Conservation (phyloP, 2,329 filamentous ascomycete species). For the Alternaria dauci region DNA sequence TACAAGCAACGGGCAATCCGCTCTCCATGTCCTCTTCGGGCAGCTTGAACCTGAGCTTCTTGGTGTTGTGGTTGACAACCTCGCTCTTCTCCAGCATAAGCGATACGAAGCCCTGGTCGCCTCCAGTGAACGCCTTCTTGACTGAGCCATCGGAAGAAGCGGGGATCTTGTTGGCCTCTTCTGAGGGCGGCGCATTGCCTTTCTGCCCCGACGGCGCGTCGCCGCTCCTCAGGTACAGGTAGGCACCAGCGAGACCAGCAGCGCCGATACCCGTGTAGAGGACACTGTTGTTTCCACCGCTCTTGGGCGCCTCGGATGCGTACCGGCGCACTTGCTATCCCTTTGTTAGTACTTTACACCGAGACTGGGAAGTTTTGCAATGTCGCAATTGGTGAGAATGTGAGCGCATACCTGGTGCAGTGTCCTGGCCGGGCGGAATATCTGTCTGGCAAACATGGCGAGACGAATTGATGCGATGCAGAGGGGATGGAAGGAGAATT, state of each 20-base stretch:
- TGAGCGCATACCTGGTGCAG: conserved; percentile 50
- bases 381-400: conserved; percentile 21
- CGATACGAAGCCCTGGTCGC: conserved; percentile 87
- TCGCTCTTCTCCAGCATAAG: conserved; percentile 82
- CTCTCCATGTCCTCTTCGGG: conserved; percentile 85
- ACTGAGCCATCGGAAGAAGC: conserved; percentile 51
- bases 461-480: conserved; percentile 34
- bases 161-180: conserved; percentile 51
- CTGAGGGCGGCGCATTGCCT: conserved; percentile 39
- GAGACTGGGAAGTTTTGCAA: conserved; percentile 24
- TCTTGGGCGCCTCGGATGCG: conserved; percentile 69
- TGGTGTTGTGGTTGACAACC: conserved; percentile 91
- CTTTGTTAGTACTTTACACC: conserved; percentile 28
- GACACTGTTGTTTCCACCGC: conserved; percentile 52
- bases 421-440: conserved; percentile 54
- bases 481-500: conserved; percentile 18
- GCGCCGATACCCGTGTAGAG: conserved; percentile 69
- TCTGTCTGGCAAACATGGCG: conserved; percentile 56
- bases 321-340: conserved; percentile 73
- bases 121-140: conserved; percentile 74
- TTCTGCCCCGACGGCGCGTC: conserved; percentile 32
- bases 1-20: conserved; percentile 80
- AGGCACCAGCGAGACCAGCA: conserved; percentile 64
- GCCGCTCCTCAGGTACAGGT: conserved; percentile 57
- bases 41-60: conserved; percentile 87